Conservation (phyloP, 106 monocot genomes). For the Allium sativum region DNA sequence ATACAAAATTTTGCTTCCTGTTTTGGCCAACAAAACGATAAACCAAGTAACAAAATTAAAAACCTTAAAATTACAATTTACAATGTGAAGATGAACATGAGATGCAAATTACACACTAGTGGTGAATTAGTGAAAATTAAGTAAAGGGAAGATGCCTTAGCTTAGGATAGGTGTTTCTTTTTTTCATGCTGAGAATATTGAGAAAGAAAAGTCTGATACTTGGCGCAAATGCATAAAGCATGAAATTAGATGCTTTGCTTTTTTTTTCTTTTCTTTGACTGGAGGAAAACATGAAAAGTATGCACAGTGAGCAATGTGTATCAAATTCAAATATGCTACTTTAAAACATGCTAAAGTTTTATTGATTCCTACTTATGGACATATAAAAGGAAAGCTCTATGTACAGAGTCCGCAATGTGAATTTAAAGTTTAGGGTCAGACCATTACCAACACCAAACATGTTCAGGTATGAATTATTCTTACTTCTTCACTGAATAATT, state of each 20-base stretch:
- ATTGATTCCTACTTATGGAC: no score
- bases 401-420: no score
- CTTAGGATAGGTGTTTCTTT: constrained; percentile 8
- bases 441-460: no score
- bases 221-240: neutral
- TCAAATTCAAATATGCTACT: no score
- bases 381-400: no score
- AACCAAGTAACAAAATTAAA: neutral
- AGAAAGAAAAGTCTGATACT: constrained; percentile 1
- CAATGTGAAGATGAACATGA: neutral
- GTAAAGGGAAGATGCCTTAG: constrained; percentile 11
- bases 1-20: neutral
- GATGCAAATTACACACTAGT: neutral
- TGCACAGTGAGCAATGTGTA: no score
- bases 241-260: constrained; percentile 13
- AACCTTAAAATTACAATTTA: neutral
- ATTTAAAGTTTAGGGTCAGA: no score
- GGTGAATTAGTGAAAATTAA: neutral
- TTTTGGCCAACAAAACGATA: neutral
- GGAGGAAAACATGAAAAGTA: neutral
- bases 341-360: no score
- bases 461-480: no score
- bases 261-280: neutral
- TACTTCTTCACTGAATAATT: no score
- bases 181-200: neutral